phyloP scores from a whole-genome alignment of 768 basidiomycete genomes.

The Suillus luteus region DNA sequence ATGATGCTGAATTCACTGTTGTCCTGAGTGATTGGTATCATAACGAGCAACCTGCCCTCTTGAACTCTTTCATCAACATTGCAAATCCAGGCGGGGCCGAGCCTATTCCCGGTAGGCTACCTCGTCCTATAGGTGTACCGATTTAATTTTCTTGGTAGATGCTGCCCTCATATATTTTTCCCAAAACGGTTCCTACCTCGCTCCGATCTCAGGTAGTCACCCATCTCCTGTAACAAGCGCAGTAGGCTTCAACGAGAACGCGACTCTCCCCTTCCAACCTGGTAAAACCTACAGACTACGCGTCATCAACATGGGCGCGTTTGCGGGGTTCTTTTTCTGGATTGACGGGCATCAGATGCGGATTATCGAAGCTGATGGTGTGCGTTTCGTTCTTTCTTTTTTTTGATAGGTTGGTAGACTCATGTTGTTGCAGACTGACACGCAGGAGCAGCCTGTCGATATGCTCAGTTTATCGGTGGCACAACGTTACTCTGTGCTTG shows the following conservation, averaged over 20 bases:
- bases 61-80: constrained; percentile 67
- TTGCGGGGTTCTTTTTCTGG: constrained; percentile 81
- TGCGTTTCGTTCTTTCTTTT: constrained; percentile 36
- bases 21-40: constrained; percentile 94
- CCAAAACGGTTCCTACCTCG: constrained; percentile 71
- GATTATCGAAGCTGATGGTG: constrained; percentile 84
- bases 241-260: constrained; percentile 86
- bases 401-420: neutral
- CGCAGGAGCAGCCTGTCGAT: constrained; percentile 71
- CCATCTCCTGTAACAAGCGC: constrained; percentile 50
- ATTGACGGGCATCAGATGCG: constrained; percentile 87
- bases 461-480: constrained; percentile 77
- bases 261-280: constrained; percentile 75
- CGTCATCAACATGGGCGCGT: constrained; percentile 80
- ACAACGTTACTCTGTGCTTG: constrained; percentile 91
- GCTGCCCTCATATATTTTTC: constrained; percentile 83
- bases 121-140: no score
- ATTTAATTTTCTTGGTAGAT: constrained; percentile 43
- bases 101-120: constrained; percentile 73
- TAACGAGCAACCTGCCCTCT: constrained; percentile 60
- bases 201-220: constrained; percentile 52
- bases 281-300: constrained; percentile 92
- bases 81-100: constrained; percentile 84
- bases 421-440: constrained; percentile 62
- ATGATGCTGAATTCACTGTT: constrained; percentile 91